These are phyloP conservation scores for Lipomyces oligophaga DNA, from an alignment of 805 yeast genomes.

Conservation along the genomic window DNA sequence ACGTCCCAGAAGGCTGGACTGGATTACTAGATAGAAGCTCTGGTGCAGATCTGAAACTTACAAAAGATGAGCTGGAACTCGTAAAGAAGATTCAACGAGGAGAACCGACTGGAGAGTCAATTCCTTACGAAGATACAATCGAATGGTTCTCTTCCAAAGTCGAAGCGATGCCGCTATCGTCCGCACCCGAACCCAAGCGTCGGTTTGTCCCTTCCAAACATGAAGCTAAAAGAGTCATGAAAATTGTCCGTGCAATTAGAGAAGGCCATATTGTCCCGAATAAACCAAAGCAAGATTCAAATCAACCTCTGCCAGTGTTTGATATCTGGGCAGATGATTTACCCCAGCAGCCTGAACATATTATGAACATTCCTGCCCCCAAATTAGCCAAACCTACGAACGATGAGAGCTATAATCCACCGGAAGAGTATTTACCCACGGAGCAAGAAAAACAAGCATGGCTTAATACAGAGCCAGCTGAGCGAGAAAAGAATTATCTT, in stretches of 20 bases:
- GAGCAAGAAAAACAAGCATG: conserved; percentile 73
- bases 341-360: conserved; percentile 56
- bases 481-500: conserved; percentile 70
- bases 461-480: conserved; percentile 66
- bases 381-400: conserved; percentile 93
- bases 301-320: conserved; percentile 45
- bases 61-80: conserved; percentile 82
- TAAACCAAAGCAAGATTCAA: conserved; percentile 48
- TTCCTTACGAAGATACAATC: conserved; percentile 89
- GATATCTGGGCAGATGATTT: conserved; percentile 82
- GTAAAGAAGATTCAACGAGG: conserved; percentile 81
- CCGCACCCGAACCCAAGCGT: conserved; percentile 95
- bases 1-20: conserved; percentile 98
- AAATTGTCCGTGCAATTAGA: conserved; percentile 91
- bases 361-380: conserved; percentile 93
- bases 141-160: conserved; percentile 91
- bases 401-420: conserved; percentile 96
- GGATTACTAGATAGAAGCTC: conserved; percentile 88
- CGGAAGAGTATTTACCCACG: conserved; percentile 82
- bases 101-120: conserved; percentile 75
- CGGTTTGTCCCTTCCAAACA: conserved; percentile 94
- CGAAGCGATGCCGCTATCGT: conserved; percentile 87
- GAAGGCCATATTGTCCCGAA: conserved; percentile 91
- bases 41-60: conserved; percentile 76
- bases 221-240: conserved; percentile 95